phyloP scores from a whole-genome alignment of 1,284 basidiomycete species.

The Trichosporon coremiiforme region DNA sequence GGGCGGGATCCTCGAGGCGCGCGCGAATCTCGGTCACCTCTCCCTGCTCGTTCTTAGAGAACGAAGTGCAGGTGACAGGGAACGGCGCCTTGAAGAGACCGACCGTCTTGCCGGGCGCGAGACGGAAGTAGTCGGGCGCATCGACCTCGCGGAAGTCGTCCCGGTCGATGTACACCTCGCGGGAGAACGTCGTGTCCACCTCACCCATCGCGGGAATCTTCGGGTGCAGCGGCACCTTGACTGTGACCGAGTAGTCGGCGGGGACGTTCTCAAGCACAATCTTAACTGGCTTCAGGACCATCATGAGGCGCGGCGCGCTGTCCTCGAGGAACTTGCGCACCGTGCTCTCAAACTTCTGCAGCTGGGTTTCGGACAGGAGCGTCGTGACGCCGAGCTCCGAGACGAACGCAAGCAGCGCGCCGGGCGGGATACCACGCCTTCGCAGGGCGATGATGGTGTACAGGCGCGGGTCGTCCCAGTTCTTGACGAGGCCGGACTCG shows the following conservation, averaged over 20 bases:
- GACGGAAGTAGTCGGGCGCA: slow-evolving; percentile 94
- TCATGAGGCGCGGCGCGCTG: slow-evolving; percentile 83
- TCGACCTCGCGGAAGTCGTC: slow-evolving; percentile 93
- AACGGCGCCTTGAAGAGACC: slow-evolving; percentile 94
- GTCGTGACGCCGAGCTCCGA: slow-evolving; percentile 91
- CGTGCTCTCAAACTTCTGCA: slow-evolving; percentile 84
- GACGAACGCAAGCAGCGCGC: slow-evolving; percentile 91
- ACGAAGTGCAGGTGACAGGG: slow-evolving; percentile 91
- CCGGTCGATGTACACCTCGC: slow-evolving; percentile 86
- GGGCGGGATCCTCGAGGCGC: slow-evolving; percentile 66
- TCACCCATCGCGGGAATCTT: slow-evolving; percentile 87
- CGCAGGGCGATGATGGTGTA: slow-evolving; percentile 96
- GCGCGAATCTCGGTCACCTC: slow-evolving; percentile 77
- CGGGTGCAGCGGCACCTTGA: slow-evolving; percentile 92
- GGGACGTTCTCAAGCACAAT: slow-evolving; percentile 88
- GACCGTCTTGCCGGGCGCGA: slow-evolving; percentile 95
- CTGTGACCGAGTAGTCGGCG: slow-evolving; percentile 78
- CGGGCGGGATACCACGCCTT: slow-evolving; percentile 91
- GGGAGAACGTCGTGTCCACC: slow-evolving; percentile 82
- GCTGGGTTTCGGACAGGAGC: slow-evolving; percentile 79
- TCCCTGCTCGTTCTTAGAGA: slow-evolving; percentile 73
- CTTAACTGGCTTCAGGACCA: slow-evolving; percentile 90
- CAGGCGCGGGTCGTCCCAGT: slow-evolving; percentile 98
- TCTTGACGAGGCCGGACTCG: slow-evolving; percentile 76
- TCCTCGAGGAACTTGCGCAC: slow-evolving; percentile 89